A percentile compares a stretch with the other conserved stretches of the same genome.
phyloP scores from a whole-genome alignment of 441 rosid genomes.

The Omphalea diandra region DNA sequence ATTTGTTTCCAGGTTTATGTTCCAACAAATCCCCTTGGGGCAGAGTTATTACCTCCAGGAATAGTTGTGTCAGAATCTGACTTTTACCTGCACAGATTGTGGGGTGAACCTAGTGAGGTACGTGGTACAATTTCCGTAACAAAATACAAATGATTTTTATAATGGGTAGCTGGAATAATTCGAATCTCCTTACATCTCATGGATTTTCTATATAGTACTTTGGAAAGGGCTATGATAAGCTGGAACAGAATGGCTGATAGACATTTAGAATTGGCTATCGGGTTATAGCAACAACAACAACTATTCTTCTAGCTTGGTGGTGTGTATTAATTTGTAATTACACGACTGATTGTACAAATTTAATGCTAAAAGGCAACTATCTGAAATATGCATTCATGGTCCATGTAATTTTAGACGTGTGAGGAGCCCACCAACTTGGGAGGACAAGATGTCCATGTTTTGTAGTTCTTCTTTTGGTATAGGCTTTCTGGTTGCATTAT shows the following conservation, averaged over 20 bases:
- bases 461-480: too few relatives aligned
- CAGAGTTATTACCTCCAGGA: slow-evolving; percentile 86
- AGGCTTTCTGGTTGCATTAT: background rate
- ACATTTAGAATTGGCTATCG: background rate
- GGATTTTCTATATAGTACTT: slow-evolving; percentile 8
- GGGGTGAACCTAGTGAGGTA: slow-evolving; percentile 98
- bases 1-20: slow-evolving; percentile 62
- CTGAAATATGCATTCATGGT: background rate
- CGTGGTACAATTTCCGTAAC: background rate
- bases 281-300: background rate
- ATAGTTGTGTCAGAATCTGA: slow-evolving; percentile 76
- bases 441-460: background rate
- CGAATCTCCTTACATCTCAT: slow-evolving; percentile 8
- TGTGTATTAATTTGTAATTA: background rate
- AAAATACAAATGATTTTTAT: slow-evolving; percentile 1
- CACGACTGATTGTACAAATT: background rate
- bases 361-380: background rate
- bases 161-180: background rate
- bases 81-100: slow-evolving; percentile 76
- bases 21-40: slow-evolving; percentile 88
- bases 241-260: background rate
- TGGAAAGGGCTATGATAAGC: background rate
- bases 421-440: background rate
- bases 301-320: background rate
- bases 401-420: background rate